Conservation (phyloP, 768 basidiomycete genomes). For the Mrakia blollopis region DNA sequence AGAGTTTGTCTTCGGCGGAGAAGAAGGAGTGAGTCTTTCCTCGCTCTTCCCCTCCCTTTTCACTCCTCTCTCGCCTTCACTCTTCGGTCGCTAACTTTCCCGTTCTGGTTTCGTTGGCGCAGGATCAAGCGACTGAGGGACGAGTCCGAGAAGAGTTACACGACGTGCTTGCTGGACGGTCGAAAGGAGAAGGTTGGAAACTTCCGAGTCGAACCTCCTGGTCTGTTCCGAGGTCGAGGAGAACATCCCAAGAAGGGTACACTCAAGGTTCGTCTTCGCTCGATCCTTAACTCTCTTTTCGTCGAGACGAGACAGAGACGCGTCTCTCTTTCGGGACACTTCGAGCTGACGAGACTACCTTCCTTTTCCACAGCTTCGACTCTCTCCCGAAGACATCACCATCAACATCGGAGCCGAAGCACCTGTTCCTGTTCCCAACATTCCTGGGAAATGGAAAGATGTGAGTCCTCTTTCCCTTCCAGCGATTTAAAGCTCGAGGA, state of each 20-base stretch:
- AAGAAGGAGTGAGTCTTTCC: constrained; percentile 62
- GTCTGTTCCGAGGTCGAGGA: constrained; percentile 95
- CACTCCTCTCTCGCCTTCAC: not conserved
- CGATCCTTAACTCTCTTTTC: too few species aligned
- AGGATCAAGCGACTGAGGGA: constrained; percentile 75
- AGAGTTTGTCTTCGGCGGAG: constrained; percentile 71
- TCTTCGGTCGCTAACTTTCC: constrained; percentile 11
- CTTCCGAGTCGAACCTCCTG: constrained; percentile 96
- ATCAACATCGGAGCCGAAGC: constrained; percentile 81
- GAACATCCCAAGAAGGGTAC: constrained; percentile 97
- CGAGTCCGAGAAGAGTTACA: constrained; percentile 74
- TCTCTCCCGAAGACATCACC: constrained; percentile 90
- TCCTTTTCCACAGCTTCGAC: constrained; percentile 59
- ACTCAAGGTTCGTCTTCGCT: constrained; percentile 62
- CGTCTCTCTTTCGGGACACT: not conserved
- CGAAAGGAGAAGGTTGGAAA: constrained; percentile 98
- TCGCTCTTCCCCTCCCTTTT: not conserved
- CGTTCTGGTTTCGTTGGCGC: not conserved
- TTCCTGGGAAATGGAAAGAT: constrained; percentile 84
- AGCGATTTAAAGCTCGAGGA: not conserved
- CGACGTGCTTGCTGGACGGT: constrained; percentile 82
- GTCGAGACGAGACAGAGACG: not conserved
- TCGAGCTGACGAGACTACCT: constrained; percentile 1
- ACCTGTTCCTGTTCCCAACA: constrained; percentile 77
- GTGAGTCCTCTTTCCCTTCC: constrained; percentile 47